Evolutionary conservation across 768 basidiomycete genomes (phyloP).

Genomic region (Phanerochaete carnosa): DNA sequence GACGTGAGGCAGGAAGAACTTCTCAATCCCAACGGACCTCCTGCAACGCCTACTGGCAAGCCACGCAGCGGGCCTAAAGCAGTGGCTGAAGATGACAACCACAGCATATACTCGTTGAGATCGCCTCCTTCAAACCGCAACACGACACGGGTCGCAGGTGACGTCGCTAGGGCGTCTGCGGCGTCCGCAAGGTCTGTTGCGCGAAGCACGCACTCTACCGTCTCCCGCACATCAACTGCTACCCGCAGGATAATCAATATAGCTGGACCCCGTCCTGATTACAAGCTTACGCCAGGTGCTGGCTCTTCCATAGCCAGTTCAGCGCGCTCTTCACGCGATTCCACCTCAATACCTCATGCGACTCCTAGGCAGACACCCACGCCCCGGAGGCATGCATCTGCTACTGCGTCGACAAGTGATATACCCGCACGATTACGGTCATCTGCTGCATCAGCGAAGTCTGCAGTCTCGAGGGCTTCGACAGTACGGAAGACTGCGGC

Average conservation of each 20-base stretch:
- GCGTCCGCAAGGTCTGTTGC: constrained; percentile 46
- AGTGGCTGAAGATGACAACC: constrained; percentile 34
- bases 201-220: constrained; percentile 36
- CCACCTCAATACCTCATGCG: background rate
- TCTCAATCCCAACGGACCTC: constrained; percentile 21
- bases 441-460: constrained; percentile 32
- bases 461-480: constrained; percentile 34
- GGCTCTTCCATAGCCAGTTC: constrained; percentile 2
- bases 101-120: constrained; percentile 46
- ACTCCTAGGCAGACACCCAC: background rate
- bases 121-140: constrained; percentile 38
- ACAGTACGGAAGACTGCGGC: constrained; percentile 33
- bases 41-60: constrained; percentile 17
- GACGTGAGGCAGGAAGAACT: constrained; percentile 44
- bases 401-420: constrained; percentile 3
- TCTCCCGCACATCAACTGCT: constrained; percentile 29
- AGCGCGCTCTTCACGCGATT: constrained; percentile 12
- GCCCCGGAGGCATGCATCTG: background rate
- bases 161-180: constrained; percentile 26
- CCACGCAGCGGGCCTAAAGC: constrained; percentile 18
- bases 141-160: constrained; percentile 19
- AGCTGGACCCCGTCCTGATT: constrained; percentile 49
- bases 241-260: constrained; percentile 22
- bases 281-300: constrained; percentile 60
- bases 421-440: constrained; percentile 19